Evolutionary conservation across 768 basidiomycete genomes (phyloP).

Genomic region (Leccinellum rugosiceps): DNA sequence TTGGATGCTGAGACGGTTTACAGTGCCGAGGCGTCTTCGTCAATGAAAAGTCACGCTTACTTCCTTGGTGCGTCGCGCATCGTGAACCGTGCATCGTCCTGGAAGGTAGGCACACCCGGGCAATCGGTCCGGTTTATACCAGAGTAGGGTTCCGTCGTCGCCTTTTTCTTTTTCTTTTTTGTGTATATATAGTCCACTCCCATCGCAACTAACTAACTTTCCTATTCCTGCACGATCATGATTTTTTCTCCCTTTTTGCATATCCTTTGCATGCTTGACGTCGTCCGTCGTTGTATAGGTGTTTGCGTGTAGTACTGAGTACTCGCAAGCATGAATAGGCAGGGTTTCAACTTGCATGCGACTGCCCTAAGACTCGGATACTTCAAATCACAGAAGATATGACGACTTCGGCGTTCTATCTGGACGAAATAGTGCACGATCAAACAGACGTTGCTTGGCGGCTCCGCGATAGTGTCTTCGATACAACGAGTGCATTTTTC

Average conservation of each 20-base stretch:
- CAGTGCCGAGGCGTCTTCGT: slow-evolving; percentile 6
- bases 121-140: too few species aligned
- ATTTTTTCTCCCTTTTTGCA: background rate
- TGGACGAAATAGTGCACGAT: background rate
- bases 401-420: background rate
- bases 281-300: slow-evolving; percentile 1
- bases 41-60: slow-evolving; percentile 25
- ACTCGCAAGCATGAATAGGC: slow-evolving; percentile 2
- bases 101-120: too few species aligned
- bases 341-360: too few species aligned
- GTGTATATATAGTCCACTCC: background rate
- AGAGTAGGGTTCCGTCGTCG: background rate
- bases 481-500: too few species aligned
- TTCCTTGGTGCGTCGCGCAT: slow-evolving; percentile 15
- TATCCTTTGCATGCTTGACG: background rate
- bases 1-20: background rate
- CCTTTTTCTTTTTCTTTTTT: background rate
- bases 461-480: background rate
- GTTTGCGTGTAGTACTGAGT: slow-evolving; percentile 12
- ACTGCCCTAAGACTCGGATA: too few species aligned
- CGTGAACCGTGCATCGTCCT: background rate
- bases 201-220: background rate
- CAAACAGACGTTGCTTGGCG: background rate
- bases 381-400: too few species aligned
- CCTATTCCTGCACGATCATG: background rate